Evolutionary conservation across 805 yeast genomes (phyloP).

Genomic region (Pichia pseudocactophila): DNA sequence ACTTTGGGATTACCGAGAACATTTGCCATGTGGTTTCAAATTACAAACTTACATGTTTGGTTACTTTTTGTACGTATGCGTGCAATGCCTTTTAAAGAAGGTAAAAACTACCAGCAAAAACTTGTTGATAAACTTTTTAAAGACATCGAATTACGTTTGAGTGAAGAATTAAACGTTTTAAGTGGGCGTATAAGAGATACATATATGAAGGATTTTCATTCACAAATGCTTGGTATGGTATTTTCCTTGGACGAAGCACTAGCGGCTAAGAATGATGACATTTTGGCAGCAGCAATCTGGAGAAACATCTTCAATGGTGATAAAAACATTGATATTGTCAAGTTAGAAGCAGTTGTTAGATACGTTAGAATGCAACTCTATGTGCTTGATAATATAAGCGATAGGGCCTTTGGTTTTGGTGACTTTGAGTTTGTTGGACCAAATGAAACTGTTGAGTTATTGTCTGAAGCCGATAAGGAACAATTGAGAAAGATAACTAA

Average conservation of each 20-base stretch:
- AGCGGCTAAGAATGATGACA: constrained; percentile 59
- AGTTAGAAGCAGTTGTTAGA: constrained; percentile 81
- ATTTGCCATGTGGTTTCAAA: constrained; percentile 94
- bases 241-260: constrained; percentile 92
- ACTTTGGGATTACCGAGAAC: constrained; percentile 76
- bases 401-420: constrained; percentile 90
- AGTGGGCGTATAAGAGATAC: constrained; percentile 77
- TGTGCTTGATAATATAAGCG: constrained; percentile 76
- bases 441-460: constrained; percentile 62
- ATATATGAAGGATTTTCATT: constrained; percentile 81
- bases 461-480: constrained; percentile 56
- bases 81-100: constrained; percentile 86
- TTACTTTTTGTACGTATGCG: constrained; percentile 90
- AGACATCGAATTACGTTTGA: constrained; percentile 80
- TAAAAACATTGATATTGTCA: constrained; percentile 69
- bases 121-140: constrained; percentile 80
- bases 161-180: constrained; percentile 76
- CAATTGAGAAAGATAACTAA: constrained; percentile 42
- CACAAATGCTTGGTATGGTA: constrained; percentile 82
- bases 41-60: constrained; percentile 88
- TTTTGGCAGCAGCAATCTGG: constrained; percentile 75
- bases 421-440: constrained; percentile 80
- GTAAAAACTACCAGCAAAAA: constrained; percentile 85
- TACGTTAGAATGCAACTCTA: constrained; percentile 86
- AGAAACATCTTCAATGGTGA: constrained; percentile 87